A percentile compares a stretch with the other conserved stretches of the same genome.
These are phyloP conservation scores for Xylaria palmicola DNA, from an alignment of 495 filamentous ascomycete genomes.

Conservation along the genomic window DNA sequence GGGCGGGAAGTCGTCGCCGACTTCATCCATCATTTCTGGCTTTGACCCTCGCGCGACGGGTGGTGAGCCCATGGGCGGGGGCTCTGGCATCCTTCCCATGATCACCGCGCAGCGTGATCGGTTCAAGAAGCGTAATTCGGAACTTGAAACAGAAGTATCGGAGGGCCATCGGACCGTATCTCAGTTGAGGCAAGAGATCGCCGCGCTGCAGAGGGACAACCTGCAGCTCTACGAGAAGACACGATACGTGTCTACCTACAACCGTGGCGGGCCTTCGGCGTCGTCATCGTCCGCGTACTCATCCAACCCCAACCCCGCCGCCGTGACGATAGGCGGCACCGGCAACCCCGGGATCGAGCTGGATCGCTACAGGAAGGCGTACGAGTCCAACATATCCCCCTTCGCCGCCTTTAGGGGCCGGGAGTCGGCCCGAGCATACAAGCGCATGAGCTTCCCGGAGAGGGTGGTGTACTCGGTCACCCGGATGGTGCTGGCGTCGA, in stretches of 20 bases:
- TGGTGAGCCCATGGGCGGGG: slow-evolving; percentile 74
- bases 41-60: slow-evolving; percentile 71
- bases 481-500: slow-evolving; percentile 82
- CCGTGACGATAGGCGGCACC: slow-evolving; percentile 54
- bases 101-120: slow-evolving; percentile 95
- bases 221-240: slow-evolving; percentile 97
- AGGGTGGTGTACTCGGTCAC: slow-evolving; percentile 87
- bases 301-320: slow-evolving; percentile 69
- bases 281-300: slow-evolving; percentile 72
- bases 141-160: slow-evolving; percentile 88
- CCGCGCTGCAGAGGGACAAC: slow-evolving; percentile 93
- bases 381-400: slow-evolving; percentile 91
- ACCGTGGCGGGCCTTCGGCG: slow-evolving; percentile 57
- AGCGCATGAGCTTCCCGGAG: slow-evolving; percentile 90
- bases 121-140: slow-evolving; percentile 92
- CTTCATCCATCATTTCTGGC: slow-evolving; percentile 95
- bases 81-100: slow-evolving; percentile 94
- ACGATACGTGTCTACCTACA: slow-evolving; percentile 91
- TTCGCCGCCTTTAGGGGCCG: slow-evolving; percentile 93
- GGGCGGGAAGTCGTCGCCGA: slow-evolving; percentile 78
- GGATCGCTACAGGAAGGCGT: slow-evolving; percentile 88
- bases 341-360: slow-evolving; percentile 60
- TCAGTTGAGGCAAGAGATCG: slow-evolving; percentile 84
- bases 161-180: slow-evolving; percentile 79
- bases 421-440: slow-evolving; percentile 88